phyloP scores from a whole-genome alignment of 1,139 yeast species.

The Geotrichum cucujoidarum region DNA sequence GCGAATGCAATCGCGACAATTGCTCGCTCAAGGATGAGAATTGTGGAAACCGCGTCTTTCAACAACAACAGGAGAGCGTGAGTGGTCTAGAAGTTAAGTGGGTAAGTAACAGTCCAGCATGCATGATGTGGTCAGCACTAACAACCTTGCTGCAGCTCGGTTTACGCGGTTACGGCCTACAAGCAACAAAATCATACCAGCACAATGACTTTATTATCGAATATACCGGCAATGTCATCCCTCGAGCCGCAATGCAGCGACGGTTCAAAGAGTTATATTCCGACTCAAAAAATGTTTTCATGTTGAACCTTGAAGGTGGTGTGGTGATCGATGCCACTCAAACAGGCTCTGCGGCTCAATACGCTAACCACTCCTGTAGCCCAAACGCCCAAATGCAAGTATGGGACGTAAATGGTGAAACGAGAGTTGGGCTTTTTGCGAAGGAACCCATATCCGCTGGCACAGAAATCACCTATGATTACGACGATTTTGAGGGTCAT shows the following conservation, averaged over 20 bases:
- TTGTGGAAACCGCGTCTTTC: conserved; percentile 40
- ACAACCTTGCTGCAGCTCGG: conserved; percentile 25
- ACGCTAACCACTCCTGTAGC: conserved; percentile 42
- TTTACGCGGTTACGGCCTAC: conserved; percentile 38
- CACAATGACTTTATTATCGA: conserved; percentile 40
- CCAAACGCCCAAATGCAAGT: conserved; percentile 42
- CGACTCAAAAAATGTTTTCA: conserved; percentile 31
- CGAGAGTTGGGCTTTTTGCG: conserved; percentile 41
- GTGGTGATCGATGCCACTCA: conserved; percentile 38
- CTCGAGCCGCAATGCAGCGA: conserved; percentile 31
- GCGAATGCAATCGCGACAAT: conserved; percentile 36
- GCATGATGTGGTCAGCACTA: neutral
- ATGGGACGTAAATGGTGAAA: conserved; percentile 40
- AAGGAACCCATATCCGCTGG: conserved; percentile 36
- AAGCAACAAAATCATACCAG: conserved; percentile 35
- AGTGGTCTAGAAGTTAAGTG: conserved; percentile 35
- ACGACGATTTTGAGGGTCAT: conserved; percentile 38
- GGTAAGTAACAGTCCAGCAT: conserved; percentile 16
- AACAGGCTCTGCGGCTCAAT: conserved; percentile 41
- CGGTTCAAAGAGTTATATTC: conserved; percentile 30
- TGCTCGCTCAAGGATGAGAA: conserved; percentile 35
- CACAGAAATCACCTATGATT: conserved; percentile 41
- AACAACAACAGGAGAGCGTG: conserved; percentile 27
- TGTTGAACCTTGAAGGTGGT: conserved; percentile 38
- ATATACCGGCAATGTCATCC: conserved; percentile 42